Percentiles rank a stretch among this genome's conserved stretches.
Conservation (phyloP, 139 green algal genomes). For the Desmodesmus armatus region DNA sequence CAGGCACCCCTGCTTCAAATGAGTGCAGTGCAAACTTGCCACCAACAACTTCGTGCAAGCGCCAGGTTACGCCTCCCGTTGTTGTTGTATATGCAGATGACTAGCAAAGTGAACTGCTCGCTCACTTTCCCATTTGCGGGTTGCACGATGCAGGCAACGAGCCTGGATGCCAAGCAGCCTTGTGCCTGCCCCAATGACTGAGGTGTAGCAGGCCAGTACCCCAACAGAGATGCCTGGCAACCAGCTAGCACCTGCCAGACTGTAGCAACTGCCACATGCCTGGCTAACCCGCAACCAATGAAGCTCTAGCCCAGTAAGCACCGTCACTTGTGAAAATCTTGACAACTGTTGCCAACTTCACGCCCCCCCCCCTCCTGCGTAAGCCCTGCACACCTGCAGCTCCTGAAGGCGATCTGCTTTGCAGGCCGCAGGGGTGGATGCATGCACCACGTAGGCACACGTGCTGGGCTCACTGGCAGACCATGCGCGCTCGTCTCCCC, state of each 20-base stretch:
- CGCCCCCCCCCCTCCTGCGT: too few relatives aligned
- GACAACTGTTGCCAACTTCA: too few relatives aligned
- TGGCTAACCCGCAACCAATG: not conserved
- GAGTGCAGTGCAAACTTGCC: not conserved
- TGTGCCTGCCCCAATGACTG: not conserved
- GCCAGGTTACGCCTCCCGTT: not conserved
- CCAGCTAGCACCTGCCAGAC: not conserved
- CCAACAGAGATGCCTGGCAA: not conserved
- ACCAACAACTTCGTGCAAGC: too few relatives aligned
- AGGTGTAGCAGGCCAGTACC: not conserved
- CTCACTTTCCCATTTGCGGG: too few relatives aligned
- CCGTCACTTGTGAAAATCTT: not conserved
- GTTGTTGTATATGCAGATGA: not conserved
- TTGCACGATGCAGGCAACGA: not conserved
- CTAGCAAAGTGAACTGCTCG: too few relatives aligned
- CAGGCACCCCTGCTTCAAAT: not conserved
- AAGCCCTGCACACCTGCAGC: not conserved
- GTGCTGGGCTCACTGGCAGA: conserved; percentile 81
- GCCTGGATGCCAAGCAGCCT: not conserved
- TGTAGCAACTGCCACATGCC: not conserved
- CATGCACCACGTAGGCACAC: conserved; percentile 79
- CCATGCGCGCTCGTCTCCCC: conserved; percentile 61
- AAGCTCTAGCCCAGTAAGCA: not conserved
- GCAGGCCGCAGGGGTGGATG: conserved; percentile 81
- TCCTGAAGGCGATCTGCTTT: conserved; percentile 9